Conservation (phyloP, 2,329 filamentous ascomycete genomes). For the Aspergillus novofumigatus region DNA sequence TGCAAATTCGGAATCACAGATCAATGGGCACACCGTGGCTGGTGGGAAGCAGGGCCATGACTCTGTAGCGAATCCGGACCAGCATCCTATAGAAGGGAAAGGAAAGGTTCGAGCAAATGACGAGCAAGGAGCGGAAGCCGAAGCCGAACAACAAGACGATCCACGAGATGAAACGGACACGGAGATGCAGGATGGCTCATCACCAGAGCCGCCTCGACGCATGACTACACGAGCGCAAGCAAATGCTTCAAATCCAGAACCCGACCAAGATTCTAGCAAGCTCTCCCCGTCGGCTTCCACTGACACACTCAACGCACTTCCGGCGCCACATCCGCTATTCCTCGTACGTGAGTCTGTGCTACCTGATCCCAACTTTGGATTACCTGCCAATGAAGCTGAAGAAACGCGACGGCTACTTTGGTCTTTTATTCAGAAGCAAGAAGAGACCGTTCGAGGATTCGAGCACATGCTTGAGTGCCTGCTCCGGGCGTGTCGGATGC, state of each 20-base stretch:
- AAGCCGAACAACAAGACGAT: conserved; percentile 5
- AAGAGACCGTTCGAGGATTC: conserved; percentile 58
- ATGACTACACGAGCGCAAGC: conserved; percentile 46
- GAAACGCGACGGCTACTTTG: conserved; percentile 58
- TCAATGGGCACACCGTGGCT: conserved; percentile 9
- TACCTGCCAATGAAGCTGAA: conserved; percentile 57
- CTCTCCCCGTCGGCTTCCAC: conserved; percentile 23
- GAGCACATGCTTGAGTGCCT: conserved; percentile 54
- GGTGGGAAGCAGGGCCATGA: conserved; percentile 4
- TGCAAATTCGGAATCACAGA: conserved; percentile 9
- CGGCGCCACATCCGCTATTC: conserved; percentile 54
- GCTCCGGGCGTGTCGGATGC: conserved; percentile 56
- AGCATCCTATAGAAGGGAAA: conserved; percentile 11
- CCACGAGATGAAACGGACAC: conserved; percentile 20
- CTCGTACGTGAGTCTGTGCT: conserved; percentile 48
- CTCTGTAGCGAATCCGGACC: conserved; percentile 6
- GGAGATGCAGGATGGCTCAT: conserved; percentile 33
- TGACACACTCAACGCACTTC: conserved; percentile 30
- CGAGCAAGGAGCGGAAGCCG: conserved; percentile 4
- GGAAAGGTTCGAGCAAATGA: conserved; percentile 9
- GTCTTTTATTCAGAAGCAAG: conserved; percentile 63
- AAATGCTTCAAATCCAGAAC: conserved; percentile 29
- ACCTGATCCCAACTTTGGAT: conserved; percentile 53
- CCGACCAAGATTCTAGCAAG: conserved; percentile 21
- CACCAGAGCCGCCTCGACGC: conserved; percentile 40